phyloP scores from a whole-genome alignment of 495 filamentous ascomycete species.

The Hypoxylon crocopeplum region DNA sequence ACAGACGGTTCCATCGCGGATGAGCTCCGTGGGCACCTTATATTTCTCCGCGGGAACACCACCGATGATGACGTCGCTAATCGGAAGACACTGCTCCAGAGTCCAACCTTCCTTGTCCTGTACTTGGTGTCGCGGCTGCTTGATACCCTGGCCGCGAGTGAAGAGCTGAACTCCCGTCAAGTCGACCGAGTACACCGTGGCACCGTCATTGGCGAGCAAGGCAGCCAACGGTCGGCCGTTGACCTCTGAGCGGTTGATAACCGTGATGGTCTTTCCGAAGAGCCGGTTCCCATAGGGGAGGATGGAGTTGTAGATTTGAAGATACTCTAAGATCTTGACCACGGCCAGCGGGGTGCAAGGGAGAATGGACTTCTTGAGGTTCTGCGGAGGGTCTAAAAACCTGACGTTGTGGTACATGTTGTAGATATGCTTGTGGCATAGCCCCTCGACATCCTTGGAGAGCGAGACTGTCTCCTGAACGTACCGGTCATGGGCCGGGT shows the following conservation, averaged over 20 bases:
- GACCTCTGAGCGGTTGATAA: slow-evolving; percentile 94
- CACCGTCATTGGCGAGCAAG: slow-evolving; percentile 93
- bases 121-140: slow-evolving; percentile 82
- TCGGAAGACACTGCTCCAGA: slow-evolving; percentile 78
- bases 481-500: slow-evolving; percentile 85
- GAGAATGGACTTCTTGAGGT: slow-evolving; percentile 85
- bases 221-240: slow-evolving; percentile 95
- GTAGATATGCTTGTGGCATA: slow-evolving; percentile 92
- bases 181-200: slow-evolving; percentile 93
- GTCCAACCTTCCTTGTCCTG: slow-evolving; percentile 75
- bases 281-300: slow-evolving; percentile 92
- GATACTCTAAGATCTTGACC: slow-evolving; percentile 94
- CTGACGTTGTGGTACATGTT: slow-evolving; percentile 99
- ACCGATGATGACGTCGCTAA: slow-evolving; percentile 92
- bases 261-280: slow-evolving; percentile 88
- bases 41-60: slow-evolving; percentile 87
- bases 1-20: slow-evolving; percentile 90
- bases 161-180: slow-evolving; percentile 91
- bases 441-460: slow-evolving; percentile 92
- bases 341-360: slow-evolving; percentile 95
- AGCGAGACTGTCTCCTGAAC: slow-evolving; percentile 93
- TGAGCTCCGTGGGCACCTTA: slow-evolving; percentile 82
- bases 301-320: slow-evolving; percentile 96
- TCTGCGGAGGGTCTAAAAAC: slow-evolving; percentile 79
- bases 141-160: slow-evolving; percentile 82